A percentile compares a stretch with the other conserved stretches of the same genome.
These are phyloP conservation scores for Colletotrichum liriopes DNA, from an alignment of 2,329 filamentous ascomycete genomes.

Conservation along the genomic window DNA sequence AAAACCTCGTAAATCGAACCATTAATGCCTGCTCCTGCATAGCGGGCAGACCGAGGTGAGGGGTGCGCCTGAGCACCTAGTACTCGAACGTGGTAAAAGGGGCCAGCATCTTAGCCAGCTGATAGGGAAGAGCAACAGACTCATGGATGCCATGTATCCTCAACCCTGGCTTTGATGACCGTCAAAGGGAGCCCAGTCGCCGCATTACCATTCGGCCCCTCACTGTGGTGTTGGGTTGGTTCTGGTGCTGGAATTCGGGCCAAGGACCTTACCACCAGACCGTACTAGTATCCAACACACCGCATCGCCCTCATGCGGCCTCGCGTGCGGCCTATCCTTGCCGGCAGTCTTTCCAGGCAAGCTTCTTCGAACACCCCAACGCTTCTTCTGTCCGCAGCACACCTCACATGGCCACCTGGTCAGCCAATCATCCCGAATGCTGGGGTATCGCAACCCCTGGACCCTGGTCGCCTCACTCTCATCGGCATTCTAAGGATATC, in stretches of 20 bases:
- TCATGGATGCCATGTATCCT: constrained; percentile 1
- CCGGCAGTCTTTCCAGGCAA: constrained; percentile 39
- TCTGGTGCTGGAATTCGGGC: neutral
- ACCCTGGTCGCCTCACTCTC: constrained; percentile 7
- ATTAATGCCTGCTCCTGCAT: constrained; percentile 26
- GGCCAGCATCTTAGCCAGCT: constrained; percentile 8
- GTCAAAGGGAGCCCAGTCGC: constrained; percentile 13
- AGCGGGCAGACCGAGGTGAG: constrained; percentile 29
- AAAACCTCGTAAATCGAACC: constrained; percentile 35
- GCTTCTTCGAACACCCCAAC: constrained; percentile 36
- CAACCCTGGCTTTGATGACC: neutral
- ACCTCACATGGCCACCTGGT: constrained; percentile 7
- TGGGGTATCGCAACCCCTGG: constrained; percentile 8
- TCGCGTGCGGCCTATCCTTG: constrained; percentile 33
- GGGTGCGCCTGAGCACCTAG: constrained; percentile 19
- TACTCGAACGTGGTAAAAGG: neutral
- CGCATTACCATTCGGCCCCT: constrained; percentile 16
- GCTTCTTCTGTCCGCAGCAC: constrained; percentile 15
- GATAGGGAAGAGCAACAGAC: constrained; percentile 5
- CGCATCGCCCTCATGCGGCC: constrained; percentile 34
- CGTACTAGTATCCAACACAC: constrained; percentile 27
- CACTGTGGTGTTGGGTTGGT: constrained; percentile 17
- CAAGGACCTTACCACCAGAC: neutral
- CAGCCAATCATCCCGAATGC: constrained; percentile 17
- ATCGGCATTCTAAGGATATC: constrained; percentile 4